Percentiles rank a stretch among this genome's conserved stretches.
phyloP scores from a whole-genome alignment of 129 eudicot species.

The Flaveria robusta region DNA sequence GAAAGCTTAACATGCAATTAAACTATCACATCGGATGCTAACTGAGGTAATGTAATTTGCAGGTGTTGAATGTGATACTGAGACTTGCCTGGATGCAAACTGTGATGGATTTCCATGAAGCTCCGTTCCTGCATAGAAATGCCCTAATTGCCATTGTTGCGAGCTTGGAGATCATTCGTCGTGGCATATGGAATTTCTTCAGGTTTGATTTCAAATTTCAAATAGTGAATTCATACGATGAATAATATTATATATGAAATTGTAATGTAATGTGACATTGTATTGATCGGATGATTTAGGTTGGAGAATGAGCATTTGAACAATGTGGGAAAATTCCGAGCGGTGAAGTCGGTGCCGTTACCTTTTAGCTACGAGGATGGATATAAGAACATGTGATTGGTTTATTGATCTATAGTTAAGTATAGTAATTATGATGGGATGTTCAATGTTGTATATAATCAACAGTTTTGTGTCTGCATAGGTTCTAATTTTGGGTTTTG shows the following conservation, averaged over 20 bases:
- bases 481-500: background rate
- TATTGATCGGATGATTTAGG: conserved; percentile 26
- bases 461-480: conserved; percentile 8
- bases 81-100: conserved; percentile 85
- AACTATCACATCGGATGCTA: background rate
- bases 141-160: conserved; percentile 64
- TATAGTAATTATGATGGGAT: background rate
- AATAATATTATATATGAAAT: background rate
- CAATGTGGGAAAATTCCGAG: conserved; percentile 65
- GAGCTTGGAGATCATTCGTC: conserved; percentile 62
- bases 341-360: conserved; percentile 61
- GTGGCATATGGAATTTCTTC: conserved; percentile 82
- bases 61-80: conserved; percentile 57
- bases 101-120: conserved; percentile 47
- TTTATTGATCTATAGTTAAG: background rate
- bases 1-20: background rate
- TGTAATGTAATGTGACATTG: background rate
- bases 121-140: conserved; percentile 51
- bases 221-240: background rate
- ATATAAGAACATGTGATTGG: conserved; percentile 25
- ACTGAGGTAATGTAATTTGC: conserved; percentile 1
- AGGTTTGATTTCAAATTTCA: conserved; percentile 38
- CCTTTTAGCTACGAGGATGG: conserved; percentile 60
- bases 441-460: conserved; percentile 14
- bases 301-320: conserved; percentile 72